Base-by-base conservation (phyloP, 345 rosid species). In the Citrus hindsii region DNA sequence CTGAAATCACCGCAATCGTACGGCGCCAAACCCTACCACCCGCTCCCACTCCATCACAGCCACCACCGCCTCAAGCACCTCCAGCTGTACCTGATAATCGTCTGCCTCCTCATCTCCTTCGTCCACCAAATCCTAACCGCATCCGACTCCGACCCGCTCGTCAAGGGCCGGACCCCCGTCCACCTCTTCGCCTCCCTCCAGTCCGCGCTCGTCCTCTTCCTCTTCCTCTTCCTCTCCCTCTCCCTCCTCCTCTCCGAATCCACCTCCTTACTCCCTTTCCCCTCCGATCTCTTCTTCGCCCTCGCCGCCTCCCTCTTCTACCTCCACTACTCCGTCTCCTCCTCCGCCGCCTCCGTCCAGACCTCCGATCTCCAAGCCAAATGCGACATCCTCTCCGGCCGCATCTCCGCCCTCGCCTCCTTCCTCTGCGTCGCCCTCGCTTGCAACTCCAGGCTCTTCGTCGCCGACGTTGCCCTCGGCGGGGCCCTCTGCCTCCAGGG, bases 361-460 rank as follows among this genome's bases (percentile, higher is more conserved):
- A 87, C 88, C 24, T 96, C 99, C 73, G 90, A 87, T 81, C 94
- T 96, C 74, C 92, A 96, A 42, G 95, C 95, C 70, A 91, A 92
- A 63, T 92, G 97, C 71, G 95, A 92, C 79, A 82, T 87, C 4
- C 76, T 89, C 83, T 94, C 95, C 13, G 88, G 91, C 18, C 92
- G 85, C 10, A 42, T 96, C 83, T 92, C 95, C 60, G 88, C 89
- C 18, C 70, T 90, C 48, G 82, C 90, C 69, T 87, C 97, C 27
- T 73, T 92, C 69, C 86, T 92, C 69, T 90, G 93, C 66, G 76
- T 94, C 32, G 78, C 85, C 77, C 91, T 96, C 77, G 95, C 99
- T 27, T 89, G 90, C 73, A 85, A 87, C 40, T 87, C 95, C 5
- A 81, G 86, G 59, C 81, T 94, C 63, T 96, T 92, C 48, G 65